Base-by-base conservation (phyloP, 2,329 filamentous ascomycete genomes). In the Exophiala phaeomuriformis region DNA sequence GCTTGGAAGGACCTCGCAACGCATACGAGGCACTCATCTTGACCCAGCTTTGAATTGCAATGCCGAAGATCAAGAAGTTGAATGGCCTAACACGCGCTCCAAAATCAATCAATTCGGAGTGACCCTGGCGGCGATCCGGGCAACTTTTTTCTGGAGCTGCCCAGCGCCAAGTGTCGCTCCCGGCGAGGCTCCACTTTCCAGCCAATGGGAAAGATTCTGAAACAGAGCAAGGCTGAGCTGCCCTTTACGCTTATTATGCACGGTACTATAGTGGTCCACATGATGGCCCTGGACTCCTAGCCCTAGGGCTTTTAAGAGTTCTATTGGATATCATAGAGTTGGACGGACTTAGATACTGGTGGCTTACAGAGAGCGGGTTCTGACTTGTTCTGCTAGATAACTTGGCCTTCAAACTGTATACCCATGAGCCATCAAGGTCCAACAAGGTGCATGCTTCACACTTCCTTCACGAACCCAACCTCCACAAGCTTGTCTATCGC, bases 381-480 rank as follows among this genome's bases (percentile, higher is more conserved):
- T 19, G 19, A 19, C 19, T 19, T 19, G 19, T 19, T 19, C 19
- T 19, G 19, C 19, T 19, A 19, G 19, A 19, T 19, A 19, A 19
- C 19, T 19, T 19, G 1, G 19, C 19, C 19, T 19, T 19, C 19
- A 19, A 19, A 19, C 19, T 19, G 19, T 19, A 19, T 19, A 19
- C 19, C 19, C 19, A 19, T 19, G 19, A 19, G 19, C 19, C 19
- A 19, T 19, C 6, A 35, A 35, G 10, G 33, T 35, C 33, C 33
- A 19, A 36, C n/a, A 36, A 7, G 33, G 5, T 41, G 19, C 19
- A 7, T 41, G 19, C 29, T 12, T 47, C 44, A 47, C 12, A 47
- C 44, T 28, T 66, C 65, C 59, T 72, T 72, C 44, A 72, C 63
- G 50, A 72, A 72, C 2, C 71, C 70, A 49, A 72, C 67, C 57